Percentiles rank a stretch among this genome's conserved stretches.
Conservation (phyloP, 108 stramenopile species). For the Nannochloropsis oceanica region DNA sequence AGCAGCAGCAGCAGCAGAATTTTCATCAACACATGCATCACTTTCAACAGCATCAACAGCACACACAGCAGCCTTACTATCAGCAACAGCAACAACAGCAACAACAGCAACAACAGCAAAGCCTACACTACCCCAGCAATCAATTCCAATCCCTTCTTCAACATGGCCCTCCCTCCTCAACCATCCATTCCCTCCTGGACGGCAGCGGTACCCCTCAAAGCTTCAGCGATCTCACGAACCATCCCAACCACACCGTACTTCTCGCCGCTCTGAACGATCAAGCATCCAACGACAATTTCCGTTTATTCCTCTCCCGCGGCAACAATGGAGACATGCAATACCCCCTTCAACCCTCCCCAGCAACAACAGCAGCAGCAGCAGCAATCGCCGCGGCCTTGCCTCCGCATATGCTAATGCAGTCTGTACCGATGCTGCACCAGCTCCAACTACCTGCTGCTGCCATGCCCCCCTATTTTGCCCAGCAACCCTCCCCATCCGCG, state of each 20-base stretch:
- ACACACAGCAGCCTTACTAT: not conserved
- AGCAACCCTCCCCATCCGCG: not conserved
- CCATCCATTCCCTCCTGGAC: not conserved
- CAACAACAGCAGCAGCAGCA: not conserved
- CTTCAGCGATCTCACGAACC: not conserved
- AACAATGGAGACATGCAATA: not conserved
- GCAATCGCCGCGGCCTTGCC: not conserved
- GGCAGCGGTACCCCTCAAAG: not conserved
- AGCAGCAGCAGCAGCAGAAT: not conserved
- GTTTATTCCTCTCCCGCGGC: not conserved
- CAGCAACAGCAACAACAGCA: not conserved
- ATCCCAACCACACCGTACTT: not conserved
- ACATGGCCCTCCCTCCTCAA: not conserved
- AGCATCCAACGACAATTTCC: not conserved
- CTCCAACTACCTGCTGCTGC: not conserved
- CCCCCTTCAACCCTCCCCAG: not conserved
- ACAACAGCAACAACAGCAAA: not conserved
- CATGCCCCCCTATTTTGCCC: not conserved
- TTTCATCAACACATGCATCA: too few relatives aligned
- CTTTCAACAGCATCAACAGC: not conserved
- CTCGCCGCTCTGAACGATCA: not conserved
- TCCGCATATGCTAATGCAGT: not conserved
- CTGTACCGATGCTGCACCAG: not conserved
- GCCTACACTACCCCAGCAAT: not conserved
- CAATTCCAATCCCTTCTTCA: not conserved